Conservation (phyloP, 1,139 yeast genomes). For the Suhomyces yuchorum region DNA sequence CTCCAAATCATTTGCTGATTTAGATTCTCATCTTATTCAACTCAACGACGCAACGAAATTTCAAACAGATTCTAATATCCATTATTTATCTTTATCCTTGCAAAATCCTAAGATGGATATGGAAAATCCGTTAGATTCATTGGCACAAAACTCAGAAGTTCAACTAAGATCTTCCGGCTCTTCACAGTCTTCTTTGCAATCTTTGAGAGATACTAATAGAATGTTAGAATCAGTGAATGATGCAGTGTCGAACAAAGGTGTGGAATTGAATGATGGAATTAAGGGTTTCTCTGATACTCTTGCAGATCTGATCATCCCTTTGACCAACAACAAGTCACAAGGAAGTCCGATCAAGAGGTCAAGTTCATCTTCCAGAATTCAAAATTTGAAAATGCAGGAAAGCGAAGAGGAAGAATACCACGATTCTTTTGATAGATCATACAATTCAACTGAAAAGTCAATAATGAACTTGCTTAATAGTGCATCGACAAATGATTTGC, state of each 20-base stretch:
- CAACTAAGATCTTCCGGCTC: slow-evolving; percentile 42
- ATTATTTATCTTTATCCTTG: slow-evolving; percentile 37
- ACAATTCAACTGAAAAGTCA: slow-evolving; percentile 45
- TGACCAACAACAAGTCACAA: slow-evolving; percentile 7
- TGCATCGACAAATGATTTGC: slow-evolving; percentile 15
- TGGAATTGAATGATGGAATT: slow-evolving; percentile 47
- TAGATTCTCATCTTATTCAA: slow-evolving; percentile 41
- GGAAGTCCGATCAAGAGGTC: slow-evolving; percentile 5
- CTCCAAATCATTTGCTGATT: slow-evolving; percentile 23
- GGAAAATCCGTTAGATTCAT: slow-evolving; percentile 41
- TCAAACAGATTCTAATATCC: slow-evolving; percentile 39
- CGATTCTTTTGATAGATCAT: slow-evolving; percentile 42
- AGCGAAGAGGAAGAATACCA: slow-evolving; percentile 27
- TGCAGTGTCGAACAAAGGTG: slow-evolving; percentile 30
- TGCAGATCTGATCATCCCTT: slow-evolving; percentile 38
- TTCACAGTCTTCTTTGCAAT: slow-evolving; percentile 49
- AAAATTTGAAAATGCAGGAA: slow-evolving; percentile 6
- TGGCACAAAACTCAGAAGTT: slow-evolving; percentile 33
- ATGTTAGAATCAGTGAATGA: slow-evolving; percentile 31
- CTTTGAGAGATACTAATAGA: slow-evolving; percentile 42
- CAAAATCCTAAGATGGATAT: slow-evolving; percentile 27
- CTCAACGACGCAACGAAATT: slow-evolving; percentile 31
- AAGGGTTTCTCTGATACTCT: slow-evolving; percentile 46
- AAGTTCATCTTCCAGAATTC: slow-evolving; percentile 5
- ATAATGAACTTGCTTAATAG: slow-evolving; percentile 43